Evolutionary conservation across 2,329 filamentous ascomycete species (phyloP), one percentile per base, ranked within the genome.

Genomic region (Alternaria conjuncta): DNA sequence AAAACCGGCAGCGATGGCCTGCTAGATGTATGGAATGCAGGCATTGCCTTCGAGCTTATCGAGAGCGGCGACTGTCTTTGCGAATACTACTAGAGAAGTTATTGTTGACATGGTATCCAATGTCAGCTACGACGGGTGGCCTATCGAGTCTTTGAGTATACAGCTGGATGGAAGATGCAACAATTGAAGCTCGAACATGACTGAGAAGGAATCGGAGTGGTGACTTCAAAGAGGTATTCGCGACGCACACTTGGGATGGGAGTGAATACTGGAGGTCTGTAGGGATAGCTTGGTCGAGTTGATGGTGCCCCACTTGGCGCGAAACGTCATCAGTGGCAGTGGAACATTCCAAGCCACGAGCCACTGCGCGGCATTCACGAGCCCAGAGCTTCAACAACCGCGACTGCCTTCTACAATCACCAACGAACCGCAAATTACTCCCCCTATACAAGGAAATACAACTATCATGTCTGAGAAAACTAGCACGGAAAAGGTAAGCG

Each of bases 301-400:
- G 41, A 56, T 41, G 32, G n/a, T 47, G 41, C 51, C 61, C 50
- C 60, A 63, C 63, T 65, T 65, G 60, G 63, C 60, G 60, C 63
- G 56, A 63, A 62, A 63, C 66, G 60, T 68, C 66, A 65, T 68
- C 64, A 63, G 65, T 62, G 57, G 60, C 60, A 58, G 60, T 46
- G 50, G 53, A 50, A 41, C 55, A 45, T 60, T 50, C 41, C 57
- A 64, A 58, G 63, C 64, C 59, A 63, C 64, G 60, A 63, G 18
- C 60, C 60, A 60, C 58, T 64, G 60, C 63, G 55, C 60, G 55
- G 59, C 61, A 28, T 55, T 30, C 25, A 45, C 54, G 43, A 36
- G 45, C 55, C 55, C 43, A 63, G 25, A 61, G 47, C 43, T 57
- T 54, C 46, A 50, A 46, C 47, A 49, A 12, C 26, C 21, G 55